Percentiles rank a stretch among this genome's conserved stretches.
These are phyloP conservation scores for Nissolia schottii DNA, from an alignment of 306 rosid species.

Conservation along the genomic window DNA sequence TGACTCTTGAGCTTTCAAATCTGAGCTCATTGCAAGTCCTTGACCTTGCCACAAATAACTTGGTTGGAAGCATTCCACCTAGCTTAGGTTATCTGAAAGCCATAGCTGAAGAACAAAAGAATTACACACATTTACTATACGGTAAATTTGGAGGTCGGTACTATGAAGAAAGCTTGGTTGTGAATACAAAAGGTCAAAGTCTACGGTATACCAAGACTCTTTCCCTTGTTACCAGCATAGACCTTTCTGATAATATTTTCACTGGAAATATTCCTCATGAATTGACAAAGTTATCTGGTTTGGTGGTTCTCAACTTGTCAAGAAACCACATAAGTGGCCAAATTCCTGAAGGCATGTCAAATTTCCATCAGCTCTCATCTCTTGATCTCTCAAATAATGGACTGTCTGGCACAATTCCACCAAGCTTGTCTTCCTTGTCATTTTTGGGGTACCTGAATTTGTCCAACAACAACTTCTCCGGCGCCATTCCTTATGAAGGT, in stretches of 20 bases:
- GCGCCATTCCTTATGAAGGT: slow-evolving; percentile 31
- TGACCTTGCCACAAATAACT: slow-evolving; percentile 36
- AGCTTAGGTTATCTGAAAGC: slow-evolving; percentile 32
- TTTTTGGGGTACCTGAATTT: slow-evolving; percentile 36
- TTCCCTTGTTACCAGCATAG: slow-evolving; percentile 39
- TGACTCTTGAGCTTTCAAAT: slow-evolving; percentile 26
- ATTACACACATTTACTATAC: not conserved
- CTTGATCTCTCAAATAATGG: slow-evolving; percentile 45
- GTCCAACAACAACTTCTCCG: slow-evolving; percentile 33
- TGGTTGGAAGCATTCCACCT: slow-evolving; percentile 36
- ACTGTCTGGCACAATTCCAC: slow-evolving; percentile 38
- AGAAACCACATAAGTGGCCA: slow-evolving; percentile 37
- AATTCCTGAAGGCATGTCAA: slow-evolving; percentile 33
- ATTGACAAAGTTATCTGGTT: slow-evolving; percentile 35
- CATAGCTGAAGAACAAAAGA: not conserved
- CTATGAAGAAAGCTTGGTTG: slow-evolving; percentile 29
- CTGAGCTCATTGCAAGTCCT: slow-evolving; percentile 40
- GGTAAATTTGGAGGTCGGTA: not conserved
- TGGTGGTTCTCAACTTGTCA: slow-evolving; percentile 36
- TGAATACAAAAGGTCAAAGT: not conserved
- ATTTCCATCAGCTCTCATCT: slow-evolving; percentile 25
- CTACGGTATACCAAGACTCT: slow-evolving; percentile 27
- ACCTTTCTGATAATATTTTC: slow-evolving; percentile 43
- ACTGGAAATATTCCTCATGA: slow-evolving; percentile 35
- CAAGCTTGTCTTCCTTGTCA: slow-evolving; percentile 29